Conservation (phyloP, 2,329 filamentous ascomycete genomes). For the Fusarium armeniacum region DNA sequence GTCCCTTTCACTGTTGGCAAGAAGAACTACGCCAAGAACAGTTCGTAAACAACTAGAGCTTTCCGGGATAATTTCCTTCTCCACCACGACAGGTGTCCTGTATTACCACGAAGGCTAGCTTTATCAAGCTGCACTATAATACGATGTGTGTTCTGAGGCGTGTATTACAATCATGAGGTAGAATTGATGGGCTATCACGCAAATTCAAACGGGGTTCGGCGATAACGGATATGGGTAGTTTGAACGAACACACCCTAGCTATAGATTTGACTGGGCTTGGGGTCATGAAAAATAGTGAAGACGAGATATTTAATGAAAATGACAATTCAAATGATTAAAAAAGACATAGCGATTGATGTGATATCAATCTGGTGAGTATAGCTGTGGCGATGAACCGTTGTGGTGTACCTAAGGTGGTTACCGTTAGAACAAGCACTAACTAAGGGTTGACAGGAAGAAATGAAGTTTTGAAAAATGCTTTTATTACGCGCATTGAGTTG, state of each 20-base stretch:
- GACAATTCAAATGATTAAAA: constrained; percentile 32
- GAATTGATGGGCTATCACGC: constrained; percentile 33
- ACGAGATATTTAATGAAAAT: constrained; percentile 50
- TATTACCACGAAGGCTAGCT: constrained; percentile 47
- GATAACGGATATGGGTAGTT: constrained; percentile 35
- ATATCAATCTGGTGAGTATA: background rate
- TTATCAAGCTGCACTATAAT: constrained; percentile 49
- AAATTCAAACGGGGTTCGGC: constrained; percentile 32
- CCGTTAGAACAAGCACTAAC: background rate
- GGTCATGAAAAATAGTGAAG: constrained; percentile 35
- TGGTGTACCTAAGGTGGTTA: background rate
- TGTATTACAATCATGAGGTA: constrained; percentile 46
- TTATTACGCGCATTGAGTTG: too few species aligned
- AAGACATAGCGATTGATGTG: background rate
- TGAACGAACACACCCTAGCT: constrained; percentile 29
- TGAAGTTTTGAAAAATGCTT: background rate
- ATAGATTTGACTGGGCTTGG: constrained; percentile 47
- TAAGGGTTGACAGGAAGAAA: background rate
- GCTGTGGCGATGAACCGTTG: background rate
- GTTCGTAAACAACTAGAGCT: constrained; percentile 54
- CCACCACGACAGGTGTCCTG: constrained; percentile 47
- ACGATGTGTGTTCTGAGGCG: constrained; percentile 41
- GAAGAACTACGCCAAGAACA: constrained; percentile 80
- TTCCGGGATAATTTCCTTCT: constrained; percentile 33
- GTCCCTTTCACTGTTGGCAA: constrained; percentile 95